phyloP scores from a whole-genome alignment of 2,329 filamentous ascomycete genomes.

The Penicillium sclerotigenum region DNA sequence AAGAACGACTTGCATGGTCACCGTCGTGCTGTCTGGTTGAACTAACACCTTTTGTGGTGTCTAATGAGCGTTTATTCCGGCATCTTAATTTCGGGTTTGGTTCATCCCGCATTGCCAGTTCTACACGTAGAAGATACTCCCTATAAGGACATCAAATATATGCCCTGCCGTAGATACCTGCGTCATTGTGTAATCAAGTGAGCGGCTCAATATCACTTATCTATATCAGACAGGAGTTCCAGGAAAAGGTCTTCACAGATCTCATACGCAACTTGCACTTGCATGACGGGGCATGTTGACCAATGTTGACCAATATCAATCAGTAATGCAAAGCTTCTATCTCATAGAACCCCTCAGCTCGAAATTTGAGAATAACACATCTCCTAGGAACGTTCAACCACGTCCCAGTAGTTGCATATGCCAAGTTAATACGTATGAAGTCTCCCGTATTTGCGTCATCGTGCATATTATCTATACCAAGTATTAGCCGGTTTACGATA shows the following conservation, averaged over 20 bases:
- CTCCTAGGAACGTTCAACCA: neutral
- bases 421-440: neutral
- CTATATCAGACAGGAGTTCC: no score
- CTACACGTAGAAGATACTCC: neutral
- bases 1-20: neutral
- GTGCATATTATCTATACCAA: neutral
- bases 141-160: no score
- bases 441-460: neutral
- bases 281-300: neutral
- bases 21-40: conserved; percentile 5
- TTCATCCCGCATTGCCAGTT: conserved; percentile 1
- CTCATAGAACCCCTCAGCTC: neutral
- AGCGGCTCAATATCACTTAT: no score
- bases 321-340: neutral
- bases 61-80: neutral
- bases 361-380: neutral
- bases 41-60: conserved; percentile 3
- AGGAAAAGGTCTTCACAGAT: no score
- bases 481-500: no score
- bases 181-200: no score
- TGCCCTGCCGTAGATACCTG: no score
- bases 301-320: neutral
- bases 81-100: conserved; percentile 5
- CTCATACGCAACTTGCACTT: neutral
- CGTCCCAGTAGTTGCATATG: neutral